Evolutionary conservation across 192 early-diverging fungal genomes (phyloP).

Genomic region (Coemansia asiatica): DNA sequence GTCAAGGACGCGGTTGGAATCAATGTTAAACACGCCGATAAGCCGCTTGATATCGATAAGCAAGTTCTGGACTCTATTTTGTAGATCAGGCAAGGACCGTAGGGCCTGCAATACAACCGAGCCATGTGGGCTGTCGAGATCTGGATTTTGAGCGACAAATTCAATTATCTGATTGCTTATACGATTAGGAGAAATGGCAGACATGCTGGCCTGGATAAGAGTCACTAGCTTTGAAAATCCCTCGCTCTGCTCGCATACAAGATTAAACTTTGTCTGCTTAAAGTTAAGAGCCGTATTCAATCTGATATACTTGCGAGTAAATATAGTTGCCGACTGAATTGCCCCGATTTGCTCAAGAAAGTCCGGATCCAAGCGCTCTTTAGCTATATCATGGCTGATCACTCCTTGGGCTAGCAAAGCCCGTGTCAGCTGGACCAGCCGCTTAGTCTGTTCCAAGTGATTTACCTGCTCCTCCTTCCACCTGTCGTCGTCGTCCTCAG

Average conservation of each 20-base stretch:
- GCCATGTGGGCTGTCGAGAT: neutral
- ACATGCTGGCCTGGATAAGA: constrained; percentile 43
- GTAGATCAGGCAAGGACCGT: constrained; percentile 24
- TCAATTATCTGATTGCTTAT: constrained; percentile 19
- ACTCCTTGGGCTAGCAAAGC: constrained; percentile 18
- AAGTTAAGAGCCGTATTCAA: constrained; percentile 50
- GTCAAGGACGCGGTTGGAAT: constrained; percentile 50
- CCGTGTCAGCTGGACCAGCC: constrained; percentile 22
- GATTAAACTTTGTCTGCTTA: constrained; percentile 55
- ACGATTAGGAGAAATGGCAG: constrained; percentile 19
- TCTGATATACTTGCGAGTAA: constrained; percentile 39
- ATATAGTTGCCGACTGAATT: constrained; percentile 27
- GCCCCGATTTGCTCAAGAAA: constrained; percentile 36
- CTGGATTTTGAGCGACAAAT: constrained; percentile 1
- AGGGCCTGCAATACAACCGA: constrained; percentile 23
- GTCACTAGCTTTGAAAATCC: constrained; percentile 49
- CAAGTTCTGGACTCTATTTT: constrained; percentile 16
- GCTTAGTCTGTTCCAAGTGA: constrained; percentile 25
- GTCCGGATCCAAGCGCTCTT: constrained; percentile 41
- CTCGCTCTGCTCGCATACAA: constrained; percentile 49
- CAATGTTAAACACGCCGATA: constrained; percentile 47
- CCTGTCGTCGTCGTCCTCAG: constrained; percentile 13
- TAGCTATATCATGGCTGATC: constrained; percentile 31
- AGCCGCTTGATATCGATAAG: constrained; percentile 42
- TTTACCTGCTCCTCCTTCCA: constrained; percentile 30